Evolutionary conservation across 2,329 filamentous ascomycete genomes (phyloP).

Genomic region (Beauveria varroae): DNA sequence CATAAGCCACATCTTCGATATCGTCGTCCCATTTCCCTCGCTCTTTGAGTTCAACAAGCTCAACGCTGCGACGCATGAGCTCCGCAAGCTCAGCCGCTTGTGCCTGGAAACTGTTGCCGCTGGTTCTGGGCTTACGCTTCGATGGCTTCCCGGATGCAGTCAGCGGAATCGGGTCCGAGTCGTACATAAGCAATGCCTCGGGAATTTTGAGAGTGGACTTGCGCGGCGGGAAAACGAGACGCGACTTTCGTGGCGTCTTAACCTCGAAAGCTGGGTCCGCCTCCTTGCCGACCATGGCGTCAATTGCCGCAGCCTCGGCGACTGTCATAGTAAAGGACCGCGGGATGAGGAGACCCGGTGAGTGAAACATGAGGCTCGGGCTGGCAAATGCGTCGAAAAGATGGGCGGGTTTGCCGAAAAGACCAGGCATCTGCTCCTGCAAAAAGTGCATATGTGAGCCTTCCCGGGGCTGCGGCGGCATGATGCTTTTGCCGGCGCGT

Average conservation of each 20-base stretch:
- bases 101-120: conserved; percentile 34
- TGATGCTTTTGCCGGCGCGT: conserved; percentile 13
- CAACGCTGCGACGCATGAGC: conserved; percentile 42
- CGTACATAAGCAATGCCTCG: conserved; percentile 40
- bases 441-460: conserved; percentile 31
- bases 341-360: conserved; percentile 39
- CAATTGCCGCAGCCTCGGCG: conserved; percentile 19
- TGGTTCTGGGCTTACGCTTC: conserved; percentile 12
- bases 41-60: conserved; percentile 37
- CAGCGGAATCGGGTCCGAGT: conserved; percentile 20
- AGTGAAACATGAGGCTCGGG: conserved; percentile 51
- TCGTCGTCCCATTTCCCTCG: conserved; percentile 34
- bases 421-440: conserved; percentile 25
- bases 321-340: conserved; percentile 33
- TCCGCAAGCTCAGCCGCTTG: conserved; percentile 41
- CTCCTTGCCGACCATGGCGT: conserved; percentile 16
- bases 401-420: conserved; percentile 42
- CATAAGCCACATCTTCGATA: conserved; percentile 23
- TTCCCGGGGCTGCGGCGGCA: conserved; percentile 18
- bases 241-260: conserved; percentile 31
- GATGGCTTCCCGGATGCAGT: conserved; percentile 15
- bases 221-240: conserved; percentile 41
- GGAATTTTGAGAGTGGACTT: conserved; percentile 42
- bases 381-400: conserved; percentile 56
- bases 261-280: neutral